Conservation (phyloP, 139 green algal species). For the Chlorella sp. region DNA sequence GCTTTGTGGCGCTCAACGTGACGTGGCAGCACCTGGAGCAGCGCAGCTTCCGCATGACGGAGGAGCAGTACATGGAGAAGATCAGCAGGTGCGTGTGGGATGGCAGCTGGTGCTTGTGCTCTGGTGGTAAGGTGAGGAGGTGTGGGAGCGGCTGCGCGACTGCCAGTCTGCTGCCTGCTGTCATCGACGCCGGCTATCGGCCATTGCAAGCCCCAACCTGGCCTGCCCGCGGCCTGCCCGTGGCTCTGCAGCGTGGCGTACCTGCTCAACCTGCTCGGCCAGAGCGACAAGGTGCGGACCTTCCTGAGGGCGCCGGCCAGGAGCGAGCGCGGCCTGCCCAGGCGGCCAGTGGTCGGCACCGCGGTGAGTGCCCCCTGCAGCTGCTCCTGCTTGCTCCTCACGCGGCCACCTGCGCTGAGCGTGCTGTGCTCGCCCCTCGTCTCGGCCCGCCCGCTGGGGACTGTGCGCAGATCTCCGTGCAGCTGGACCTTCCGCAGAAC, state of each 20-base stretch:
- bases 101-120: too few relatives aligned
- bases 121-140: too few relatives aligned
- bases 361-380: constrained; percentile 20
- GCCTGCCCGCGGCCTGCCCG: neutral
- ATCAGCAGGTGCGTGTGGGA: constrained; percentile 32
- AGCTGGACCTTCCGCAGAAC: constrained; percentile 26
- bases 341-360: constrained; percentile 45
- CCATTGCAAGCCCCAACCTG: too few relatives aligned
- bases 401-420: too few relatives aligned
- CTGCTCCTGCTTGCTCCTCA: neutral
- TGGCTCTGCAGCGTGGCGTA: constrained; percentile 19
- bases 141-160: too few relatives aligned
- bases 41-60: constrained; percentile 43
- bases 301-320: constrained; percentile 28
- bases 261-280: constrained; percentile 37
- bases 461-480: constrained; percentile 35
- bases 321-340: constrained; percentile 38
- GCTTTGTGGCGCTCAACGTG: constrained; percentile 36
- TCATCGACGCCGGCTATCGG: too few relatives aligned
- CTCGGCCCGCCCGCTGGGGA: neutral
- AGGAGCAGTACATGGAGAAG: constrained; percentile 54
- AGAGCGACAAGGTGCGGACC: constrained; percentile 37
- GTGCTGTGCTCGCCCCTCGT: too few relatives aligned
- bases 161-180: too few relatives aligned
- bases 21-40: constrained; percentile 51